These are phyloP conservation scores for Euphorbia peplus DNA, from an alignment of 345 rosid genomes.

Conservation along the genomic window DNA sequence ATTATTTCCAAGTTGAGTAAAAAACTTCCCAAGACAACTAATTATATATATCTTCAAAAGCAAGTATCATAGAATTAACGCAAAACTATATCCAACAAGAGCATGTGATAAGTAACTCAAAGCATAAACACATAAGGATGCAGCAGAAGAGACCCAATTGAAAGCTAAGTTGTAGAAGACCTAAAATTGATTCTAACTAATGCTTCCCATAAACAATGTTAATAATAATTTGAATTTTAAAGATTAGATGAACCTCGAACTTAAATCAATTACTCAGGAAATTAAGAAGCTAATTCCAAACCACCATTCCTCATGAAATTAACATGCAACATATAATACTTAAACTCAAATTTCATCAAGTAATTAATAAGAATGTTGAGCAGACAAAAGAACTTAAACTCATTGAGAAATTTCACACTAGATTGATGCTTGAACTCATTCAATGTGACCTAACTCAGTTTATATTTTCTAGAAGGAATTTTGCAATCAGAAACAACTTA, in stretches of 20 bases:
- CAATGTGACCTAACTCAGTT: no score
- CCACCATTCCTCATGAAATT: not conserved
- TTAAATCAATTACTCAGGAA: no score
- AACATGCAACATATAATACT: not conserved
- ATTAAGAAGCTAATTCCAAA: not conserved
- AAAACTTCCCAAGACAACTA: not conserved
- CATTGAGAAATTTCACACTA: no score
- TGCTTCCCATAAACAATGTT: no score
- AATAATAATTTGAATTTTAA: not conserved
- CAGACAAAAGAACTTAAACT: no score
- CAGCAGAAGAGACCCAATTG: not conserved
- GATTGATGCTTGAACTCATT: no score
- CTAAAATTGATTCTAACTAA: not conserved
- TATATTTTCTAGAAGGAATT: no score
- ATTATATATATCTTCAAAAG: not conserved
- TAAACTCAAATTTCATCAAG: not conserved
- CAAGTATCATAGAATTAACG: not conserved
- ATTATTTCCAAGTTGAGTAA: constrained; percentile 13
- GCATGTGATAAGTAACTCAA: not conserved
- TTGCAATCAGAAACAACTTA: no score
- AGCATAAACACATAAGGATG: no score
- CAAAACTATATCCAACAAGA: not conserved
- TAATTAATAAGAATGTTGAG: no score
- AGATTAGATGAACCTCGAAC: no score
- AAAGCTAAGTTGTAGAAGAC: not conserved